Conservation (phyloP, 169 alveolate species). For the Hepatocystis sp. region DNA sequence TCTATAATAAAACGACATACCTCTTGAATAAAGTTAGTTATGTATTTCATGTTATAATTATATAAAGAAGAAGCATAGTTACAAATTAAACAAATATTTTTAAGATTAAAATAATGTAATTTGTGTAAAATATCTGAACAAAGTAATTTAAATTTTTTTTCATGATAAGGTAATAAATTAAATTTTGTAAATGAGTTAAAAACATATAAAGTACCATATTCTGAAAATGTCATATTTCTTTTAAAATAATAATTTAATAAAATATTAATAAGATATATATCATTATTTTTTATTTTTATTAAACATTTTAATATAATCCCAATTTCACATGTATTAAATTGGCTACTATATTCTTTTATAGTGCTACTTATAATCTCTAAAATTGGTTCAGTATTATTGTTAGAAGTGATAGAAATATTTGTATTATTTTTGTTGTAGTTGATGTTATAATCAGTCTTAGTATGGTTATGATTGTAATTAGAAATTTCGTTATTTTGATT, state of each 20-base stretch:
- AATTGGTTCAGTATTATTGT: background rate
- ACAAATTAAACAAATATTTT: conserved; percentile 36
- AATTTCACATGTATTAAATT: conserved; percentile 55
- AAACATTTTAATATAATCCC: conserved; percentile 60
- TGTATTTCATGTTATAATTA: background rate
- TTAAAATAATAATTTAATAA: conserved; percentile 53
- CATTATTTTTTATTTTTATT: conserved; percentile 40
- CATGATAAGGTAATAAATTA: conserved; percentile 25
- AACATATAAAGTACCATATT: conserved; percentile 50
- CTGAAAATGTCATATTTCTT: conserved; percentile 67
- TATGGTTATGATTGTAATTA: too few relatives aligned
- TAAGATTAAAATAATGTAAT: conserved; percentile 25
- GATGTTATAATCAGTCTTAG: too few relatives aligned
- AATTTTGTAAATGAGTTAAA: conserved; percentile 39
- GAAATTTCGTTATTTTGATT: too few relatives aligned
- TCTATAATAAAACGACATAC: conserved; percentile 14
- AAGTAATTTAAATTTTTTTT: conserved; percentile 36
- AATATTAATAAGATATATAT: conserved; percentile 9
- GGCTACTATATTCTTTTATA: conserved; percentile 27
- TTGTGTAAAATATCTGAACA: conserved; percentile 45
- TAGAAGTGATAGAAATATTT: background rate
- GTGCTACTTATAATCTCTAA: conserved; percentile 15
- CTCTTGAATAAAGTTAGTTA: conserved; percentile 18
- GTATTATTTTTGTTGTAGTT: too few relatives aligned
- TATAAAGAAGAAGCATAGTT: conserved; percentile 45